These are phyloP conservation scores for Ogataea methylovora DNA, from an alignment of 805 yeast genomes.

Conservation along the genomic window DNA sequence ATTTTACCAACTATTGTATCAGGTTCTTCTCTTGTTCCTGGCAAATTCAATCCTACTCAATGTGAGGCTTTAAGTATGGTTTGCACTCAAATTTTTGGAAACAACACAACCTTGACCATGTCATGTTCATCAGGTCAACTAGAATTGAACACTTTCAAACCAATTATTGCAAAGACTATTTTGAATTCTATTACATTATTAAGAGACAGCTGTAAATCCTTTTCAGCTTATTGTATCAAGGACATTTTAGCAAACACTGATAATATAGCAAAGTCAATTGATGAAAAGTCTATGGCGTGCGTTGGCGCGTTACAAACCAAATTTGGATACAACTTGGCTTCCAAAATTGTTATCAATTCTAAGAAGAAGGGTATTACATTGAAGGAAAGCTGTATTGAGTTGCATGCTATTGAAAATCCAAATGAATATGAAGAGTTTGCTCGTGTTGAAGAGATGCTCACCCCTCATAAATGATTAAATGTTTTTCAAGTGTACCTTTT, in stretches of 20 bases:
- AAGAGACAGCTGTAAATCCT: constrained; percentile 84
- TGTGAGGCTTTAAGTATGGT: constrained; percentile 99
- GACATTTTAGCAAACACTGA: constrained; percentile 87
- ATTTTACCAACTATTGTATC: constrained; percentile 97
- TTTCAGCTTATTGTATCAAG: constrained; percentile 91
- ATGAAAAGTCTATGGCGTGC: constrained; percentile 90
- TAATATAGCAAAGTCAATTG: constrained; percentile 78
- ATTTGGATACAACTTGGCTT: constrained; percentile 96
- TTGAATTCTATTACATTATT: constrained; percentile 80
- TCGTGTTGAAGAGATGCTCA: constrained; percentile 96
- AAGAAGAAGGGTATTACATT: constrained; percentile 96
- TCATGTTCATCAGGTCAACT: constrained; percentile 99
- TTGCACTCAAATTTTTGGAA: constrained; percentile 95
- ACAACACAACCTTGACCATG: constrained; percentile 88
- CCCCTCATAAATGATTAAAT: too few relatives aligned
- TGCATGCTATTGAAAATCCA: constrained; percentile 71
- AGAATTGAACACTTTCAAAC: constrained; percentile 97
- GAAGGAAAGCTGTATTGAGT: constrained; percentile 89
- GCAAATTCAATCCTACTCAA: constrained; percentile 98
- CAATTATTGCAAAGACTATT: constrained; percentile 87
- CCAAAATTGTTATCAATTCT: constrained; percentile 97
- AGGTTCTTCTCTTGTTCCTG: constrained; percentile 99
- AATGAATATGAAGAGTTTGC: constrained; percentile 96
- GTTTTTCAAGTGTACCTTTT: too few relatives aligned
- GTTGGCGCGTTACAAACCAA: constrained; percentile 98